A percentile compares a stretch with the other conserved stretches of the same genome.
Evolutionary conservation across 805 yeast genomes (phyloP).

Genomic region (Candida ipomoeae): DNA sequence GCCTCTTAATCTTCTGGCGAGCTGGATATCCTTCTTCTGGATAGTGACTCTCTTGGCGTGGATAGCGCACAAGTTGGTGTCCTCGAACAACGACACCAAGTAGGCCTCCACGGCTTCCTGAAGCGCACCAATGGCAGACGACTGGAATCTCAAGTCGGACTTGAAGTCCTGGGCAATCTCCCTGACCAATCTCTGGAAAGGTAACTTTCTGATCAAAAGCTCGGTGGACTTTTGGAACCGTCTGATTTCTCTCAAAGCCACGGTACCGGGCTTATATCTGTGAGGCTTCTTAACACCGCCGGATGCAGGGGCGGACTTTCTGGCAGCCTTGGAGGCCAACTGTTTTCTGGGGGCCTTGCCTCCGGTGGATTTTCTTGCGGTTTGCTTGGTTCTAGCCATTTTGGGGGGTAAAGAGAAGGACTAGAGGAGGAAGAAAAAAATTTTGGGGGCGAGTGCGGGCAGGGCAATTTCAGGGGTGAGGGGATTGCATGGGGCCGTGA

Average conservation of each 20-base stretch:
- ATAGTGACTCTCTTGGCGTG: conserved; percentile 37
- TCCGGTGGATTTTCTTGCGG: conserved; percentile 47
- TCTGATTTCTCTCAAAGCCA: conserved; percentile 46
- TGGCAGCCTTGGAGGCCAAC: conserved; percentile 46
- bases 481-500: conserved; percentile 3
- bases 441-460: background rate
- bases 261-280: conserved; percentile 49
- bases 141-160: conserved; percentile 44
- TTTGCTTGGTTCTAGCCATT: conserved; percentile 47
- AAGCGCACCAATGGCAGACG: conserved; percentile 44
- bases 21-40: conserved; percentile 46
- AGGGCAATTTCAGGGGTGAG: conserved; percentile 4
- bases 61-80: conserved; percentile 45
- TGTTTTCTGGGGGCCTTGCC: conserved; percentile 48
- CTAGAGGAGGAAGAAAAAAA: background rate
- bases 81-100: conserved; percentile 44
- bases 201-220: conserved; percentile 43
- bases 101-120: conserved; percentile 47
- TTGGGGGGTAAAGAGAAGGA: background rate
- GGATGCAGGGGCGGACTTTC: conserved; percentile 44
- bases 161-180: conserved; percentile 46
- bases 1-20: conserved; percentile 47
- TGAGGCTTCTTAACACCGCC: conserved; percentile 48
- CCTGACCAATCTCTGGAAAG: conserved; percentile 46
- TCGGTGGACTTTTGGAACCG: conserved; percentile 45